Base-by-base conservation (phyloP, 176 grass and related monocot genomes). In the Cymbopogon citratus region DNA sequence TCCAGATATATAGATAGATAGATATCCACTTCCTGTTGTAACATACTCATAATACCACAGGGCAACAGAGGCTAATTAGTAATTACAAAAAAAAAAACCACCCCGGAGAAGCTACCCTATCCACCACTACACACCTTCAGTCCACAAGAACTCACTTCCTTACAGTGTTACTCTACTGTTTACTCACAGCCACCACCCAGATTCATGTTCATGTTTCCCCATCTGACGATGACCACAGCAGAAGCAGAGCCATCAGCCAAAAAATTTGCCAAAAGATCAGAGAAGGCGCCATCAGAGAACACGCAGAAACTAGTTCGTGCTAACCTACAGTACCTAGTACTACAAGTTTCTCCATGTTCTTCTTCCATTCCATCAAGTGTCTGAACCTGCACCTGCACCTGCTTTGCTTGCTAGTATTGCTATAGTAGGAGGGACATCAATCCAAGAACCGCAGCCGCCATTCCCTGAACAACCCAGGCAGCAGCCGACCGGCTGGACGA, bases 401-500 rank as follows among this genome's bases (percentile, higher is more conserved):
- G n/a, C n/a, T n/a, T 19, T 56, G 19, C 7, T n/a, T 91, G 14
- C 45, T n/a, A n/a, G n/a, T n/a, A n/a, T 48, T 60, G 19, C 79
- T 92, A 95, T 75, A 90, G 61, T 14, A 87, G 12, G 0, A 3
- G 19, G 7, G 52, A 56, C 67, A 85, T 35, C 52, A 78, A 10
- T 84, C 78, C 36, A 74, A 89, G 46, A 10, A 76, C 49, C 1
- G 26, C 28, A 1, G 75, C 56, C 80, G 79, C 28, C 60, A 79
- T 34, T 41, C 80, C 71, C 65, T 83, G 91, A 67, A 43, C 73
- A 3, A 51, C 15, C 56, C 43, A 40, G 26, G 38, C 52, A 57
- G 61, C 60, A 2, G 92, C 60, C 3, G 92, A 63, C 6, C 82
- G 38, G 3, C 74, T 40, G 0, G 43, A 78, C 7, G 95, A 76